phyloP scores from a whole-genome alignment of 495 filamentous ascomycete genomes.

The Aspergillus asperescens region DNA sequence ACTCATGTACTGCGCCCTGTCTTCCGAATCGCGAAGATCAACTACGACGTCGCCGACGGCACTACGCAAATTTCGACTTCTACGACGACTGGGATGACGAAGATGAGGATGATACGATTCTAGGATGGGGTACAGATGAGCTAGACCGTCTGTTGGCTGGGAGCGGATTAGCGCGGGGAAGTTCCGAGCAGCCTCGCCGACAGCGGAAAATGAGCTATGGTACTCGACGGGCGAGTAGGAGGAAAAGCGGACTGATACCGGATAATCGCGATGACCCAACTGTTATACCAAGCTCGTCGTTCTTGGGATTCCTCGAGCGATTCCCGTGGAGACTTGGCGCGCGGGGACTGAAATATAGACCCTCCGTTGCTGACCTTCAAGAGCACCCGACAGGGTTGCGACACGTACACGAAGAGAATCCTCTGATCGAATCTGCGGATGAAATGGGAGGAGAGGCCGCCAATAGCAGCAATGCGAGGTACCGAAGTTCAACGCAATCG shows the following conservation, averaged over 20 bases:
- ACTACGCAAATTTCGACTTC: constrained; percentile 87
- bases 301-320: constrained; percentile 78
- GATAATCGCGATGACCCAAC: constrained; percentile 72
- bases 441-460: constrained; percentile 32
- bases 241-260: constrained; percentile 59
- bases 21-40: constrained; percentile 70
- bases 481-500: constrained; percentile 74
- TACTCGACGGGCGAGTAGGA: constrained; percentile 55
- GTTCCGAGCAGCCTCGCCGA: constrained; percentile 60
- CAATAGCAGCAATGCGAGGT: constrained; percentile 45
- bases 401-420: constrained; percentile 57
- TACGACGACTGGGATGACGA: constrained; percentile 97
- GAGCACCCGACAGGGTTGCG: constrained; percentile 67
- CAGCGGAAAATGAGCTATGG: constrained; percentile 89
- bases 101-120: constrained; percentile 53
- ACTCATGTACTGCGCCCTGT: constrained; percentile 66
- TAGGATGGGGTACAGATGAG: constrained; percentile 77
- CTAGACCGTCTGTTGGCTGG: constrained; percentile 83
- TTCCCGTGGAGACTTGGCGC: constrained; percentile 84
- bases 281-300: constrained; percentile 80
- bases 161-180: constrained; percentile 49
- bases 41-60: constrained; percentile 59
- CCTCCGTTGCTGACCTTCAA: constrained; percentile 83
- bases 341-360: constrained; percentile 74
- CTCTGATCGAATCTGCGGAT: constrained; percentile 62